Evolutionary conservation across 116 monocot genomes (phyloP).

Genomic region (Posidonia oceanica): DNA sequence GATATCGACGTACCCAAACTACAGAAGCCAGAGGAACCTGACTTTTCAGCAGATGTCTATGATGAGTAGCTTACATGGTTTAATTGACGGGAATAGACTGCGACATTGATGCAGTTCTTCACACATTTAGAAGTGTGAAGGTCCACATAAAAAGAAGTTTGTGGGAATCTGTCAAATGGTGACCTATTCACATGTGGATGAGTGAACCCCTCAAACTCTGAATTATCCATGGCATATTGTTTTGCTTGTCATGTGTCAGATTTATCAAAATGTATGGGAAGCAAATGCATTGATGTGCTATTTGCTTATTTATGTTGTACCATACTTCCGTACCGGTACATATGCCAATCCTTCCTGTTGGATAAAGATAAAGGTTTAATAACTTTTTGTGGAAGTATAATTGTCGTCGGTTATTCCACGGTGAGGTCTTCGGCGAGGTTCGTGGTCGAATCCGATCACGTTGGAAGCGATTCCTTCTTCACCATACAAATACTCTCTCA

Average conservation of each 20-base stretch:
- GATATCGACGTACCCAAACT: constrained; percentile 28
- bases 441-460: no score
- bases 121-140: background rate
- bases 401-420: no score
- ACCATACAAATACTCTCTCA: no score
- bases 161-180: no score
- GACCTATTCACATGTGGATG: no score
- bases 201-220: no score
- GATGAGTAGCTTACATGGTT: background rate
- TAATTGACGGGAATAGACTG: background rate
- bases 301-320: background rate
- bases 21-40: constrained; percentile 73
- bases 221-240: background rate
- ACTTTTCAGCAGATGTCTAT: constrained; percentile 41
- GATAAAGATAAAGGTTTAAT: no score
- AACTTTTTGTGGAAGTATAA: no score
- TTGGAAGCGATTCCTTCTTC: no score
- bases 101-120: background rate
- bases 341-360: no score
- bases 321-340: no score
- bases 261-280: background rate
- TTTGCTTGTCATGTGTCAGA: background rate
- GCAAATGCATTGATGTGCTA: background rate
- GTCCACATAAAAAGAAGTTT: background rate
- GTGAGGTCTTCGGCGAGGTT: no score